Base-by-base conservation (phyloP, 345 rosid species). In the Pugionium cornutum region DNA sequence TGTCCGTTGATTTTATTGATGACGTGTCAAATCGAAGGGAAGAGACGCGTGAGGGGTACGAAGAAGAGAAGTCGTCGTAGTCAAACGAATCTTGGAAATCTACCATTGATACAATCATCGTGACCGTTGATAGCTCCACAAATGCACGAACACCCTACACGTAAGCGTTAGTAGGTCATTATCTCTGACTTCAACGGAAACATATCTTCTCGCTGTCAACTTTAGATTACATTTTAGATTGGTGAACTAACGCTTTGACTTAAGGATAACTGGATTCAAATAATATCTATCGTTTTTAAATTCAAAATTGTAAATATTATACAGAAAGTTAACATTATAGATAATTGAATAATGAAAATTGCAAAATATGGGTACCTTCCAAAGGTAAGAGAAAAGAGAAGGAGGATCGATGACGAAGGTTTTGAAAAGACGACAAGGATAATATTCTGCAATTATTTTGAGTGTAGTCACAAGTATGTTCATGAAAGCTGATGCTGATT, bases 391-490 rank as follows among this genome's bases (percentile, higher is more conserved):
- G 75, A 95, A 95, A 28, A 95, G 86, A 4, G 97, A 81, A 53
- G 99, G 96, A 25, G 99, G 95, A 74, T 95, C 99, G 66, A 95
- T 91, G 70, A 91, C 86, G 57, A 95, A 91, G 37, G 88, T 82
- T 77, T 79, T 84, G 82, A 67, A 74, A 72, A 95, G 97, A 32
- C 95, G 84, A 64, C 88, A 81, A 0, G 99, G 99, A 49, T 95
- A 89, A 70, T 86, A 87, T 31, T 91, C 99, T 6, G 84, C 96
- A 69, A 89, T 76, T n/a, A 86, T 78, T 75, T 89, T 95, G 78
- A 95, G 84, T 37, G 99, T 70, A 49, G 91, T 80, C 63, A 91
- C 76, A 62, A 89, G 69, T n/a, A 81, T 58, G 77, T 87, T 95
- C 89, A 89, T 81, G 75, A 91, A 91, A 78, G 89, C 80, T 56